Conservation (phyloP, 257 asterid species). For the Rubia yunnanensis region DNA sequence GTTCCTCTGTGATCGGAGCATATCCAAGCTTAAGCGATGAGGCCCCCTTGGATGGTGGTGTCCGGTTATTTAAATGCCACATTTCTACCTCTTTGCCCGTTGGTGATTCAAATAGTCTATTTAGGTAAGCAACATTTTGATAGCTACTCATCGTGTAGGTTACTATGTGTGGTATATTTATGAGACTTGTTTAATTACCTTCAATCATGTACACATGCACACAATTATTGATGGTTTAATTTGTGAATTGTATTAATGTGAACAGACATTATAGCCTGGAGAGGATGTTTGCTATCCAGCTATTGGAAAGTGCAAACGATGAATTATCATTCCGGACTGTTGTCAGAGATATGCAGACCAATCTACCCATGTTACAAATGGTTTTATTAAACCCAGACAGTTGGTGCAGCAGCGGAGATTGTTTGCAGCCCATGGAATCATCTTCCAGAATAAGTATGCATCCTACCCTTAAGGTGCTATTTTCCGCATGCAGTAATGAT, state of each 20-base stretch:
- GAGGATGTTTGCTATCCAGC: slow-evolving; percentile 63
- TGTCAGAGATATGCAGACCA: slow-evolving; percentile 61
- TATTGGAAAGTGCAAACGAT: slow-evolving; percentile 77
- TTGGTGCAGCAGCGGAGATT: slow-evolving; percentile 58
- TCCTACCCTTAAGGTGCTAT: slow-evolving; percentile 59
- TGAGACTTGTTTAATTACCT: neutral
- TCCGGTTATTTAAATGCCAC: slow-evolving; percentile 68
- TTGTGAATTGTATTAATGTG: slow-evolving; percentile 9
- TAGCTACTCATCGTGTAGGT: neutral
- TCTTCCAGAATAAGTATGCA: slow-evolving; percentile 41
- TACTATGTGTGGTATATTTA: neutral
- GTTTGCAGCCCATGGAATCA: slow-evolving; percentile 32
- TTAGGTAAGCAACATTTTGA: slow-evolving; percentile 37
- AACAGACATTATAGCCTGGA: slow-evolving; percentile 62
- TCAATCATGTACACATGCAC: neutral
- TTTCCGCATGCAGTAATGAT: slow-evolving; percentile 33
- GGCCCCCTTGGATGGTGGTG: slow-evolving; percentile 66
- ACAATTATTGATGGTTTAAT: neutral
- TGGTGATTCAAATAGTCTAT: slow-evolving; percentile 38
- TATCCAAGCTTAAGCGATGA: slow-evolving; percentile 60
- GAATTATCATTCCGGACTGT: slow-evolving; percentile 76
- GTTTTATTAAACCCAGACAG: slow-evolving; percentile 76
- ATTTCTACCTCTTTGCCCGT: slow-evolving; percentile 51
- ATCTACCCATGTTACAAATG: slow-evolving; percentile 52
- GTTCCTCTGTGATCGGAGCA: slow-evolving; percentile 70